Evolutionary conservation across 495 filamentous ascomycete genomes (phyloP), one percentile per base, ranked within the genome.

Genomic region (Penicillium malachiteum): DNA sequence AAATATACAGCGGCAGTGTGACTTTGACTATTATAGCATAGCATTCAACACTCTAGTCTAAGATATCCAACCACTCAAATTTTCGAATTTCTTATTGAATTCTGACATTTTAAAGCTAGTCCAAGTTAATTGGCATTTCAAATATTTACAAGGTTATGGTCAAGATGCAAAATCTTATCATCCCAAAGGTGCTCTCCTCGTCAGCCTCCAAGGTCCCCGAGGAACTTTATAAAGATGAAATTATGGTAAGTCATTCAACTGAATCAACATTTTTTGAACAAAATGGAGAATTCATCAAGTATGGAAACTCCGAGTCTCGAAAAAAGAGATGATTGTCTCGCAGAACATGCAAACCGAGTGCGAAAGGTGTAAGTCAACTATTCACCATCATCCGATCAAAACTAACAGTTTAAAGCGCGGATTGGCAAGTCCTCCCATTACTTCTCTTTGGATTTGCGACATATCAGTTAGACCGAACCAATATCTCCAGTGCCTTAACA

Each of bases 361-460:
- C 46, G 46, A 38, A 49, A 16, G 12, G 21, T 49, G 46, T 49
- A 37, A 35, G 46, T 38, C 11, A 38, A 16, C 32, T n/a, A 9
- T 37, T 3, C 8, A 9, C 31, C 26, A 17, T 17, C 17, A 37
- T 14, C 5, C 10, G 18, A 48, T 17, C 8, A 44, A 21, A 32
- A 21, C 0, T 49, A 21, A 38, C 14, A 38, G 16, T 7, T 18
- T 48, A 31, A 88, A 30, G 86, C 45, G 18, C 59, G 3, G 79
- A 82, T 51, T 53, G 74, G 11, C 61, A 70, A 33, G 57, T 78
- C 13, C 69, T 83, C 33, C 79, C 78, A 2, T 60, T 82, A 0
- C 60, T 83, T 7, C 57, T 73, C 5, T 37, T 83, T 3, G 77
- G 77, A 5, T 77, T 86, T 51, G 78, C 81, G 47, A 65, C 71